A percentile compares a stretch with the other conserved stretches of the same genome.
Evolutionary conservation across 306 rosid genomes (phyloP).

Genomic region (Canavalia ensiformis): DNA sequence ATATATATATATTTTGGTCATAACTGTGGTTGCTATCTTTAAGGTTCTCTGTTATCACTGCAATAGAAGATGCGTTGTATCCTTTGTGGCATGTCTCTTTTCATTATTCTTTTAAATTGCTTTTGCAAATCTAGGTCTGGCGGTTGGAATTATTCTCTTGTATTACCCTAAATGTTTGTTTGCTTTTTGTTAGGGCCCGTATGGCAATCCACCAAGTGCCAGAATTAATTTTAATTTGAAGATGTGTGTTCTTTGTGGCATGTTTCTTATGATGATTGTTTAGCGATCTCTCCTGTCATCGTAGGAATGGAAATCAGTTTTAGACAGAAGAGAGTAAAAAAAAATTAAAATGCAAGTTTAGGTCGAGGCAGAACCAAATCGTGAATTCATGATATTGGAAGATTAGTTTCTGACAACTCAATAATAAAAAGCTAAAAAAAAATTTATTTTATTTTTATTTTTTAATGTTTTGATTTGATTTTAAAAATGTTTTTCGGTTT

Average conservation of each 20-base stretch:
- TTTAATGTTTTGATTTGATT: neutral
- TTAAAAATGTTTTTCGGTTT: neutral
- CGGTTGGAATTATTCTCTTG: neutral
- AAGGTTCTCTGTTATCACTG: conserved; percentile 17
- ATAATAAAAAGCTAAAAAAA: neutral
- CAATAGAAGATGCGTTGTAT: conserved; percentile 12
- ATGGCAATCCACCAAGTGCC: neutral
- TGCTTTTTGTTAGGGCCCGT: neutral
- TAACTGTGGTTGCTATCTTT: conserved; percentile 8
- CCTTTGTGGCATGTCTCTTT: conserved; percentile 33
- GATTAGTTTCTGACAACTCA: neutral
- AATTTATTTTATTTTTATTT: neutral
- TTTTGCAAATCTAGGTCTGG: conserved; percentile 6
- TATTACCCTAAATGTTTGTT: neutral
- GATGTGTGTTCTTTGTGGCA: too few relatives aligned
- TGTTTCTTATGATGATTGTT: too few relatives aligned
- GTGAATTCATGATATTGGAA: neutral
- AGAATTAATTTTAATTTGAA: neutral
- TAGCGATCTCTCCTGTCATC: neutral
- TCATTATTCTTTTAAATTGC: conserved; percentile 26
- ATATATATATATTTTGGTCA: neutral
- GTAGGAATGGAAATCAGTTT: neutral
- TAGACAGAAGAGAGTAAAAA: neutral
- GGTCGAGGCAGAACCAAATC: neutral
- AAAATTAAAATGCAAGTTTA: neutral